These are phyloP conservation scores for Fusarium secorum DNA, from an alignment of 2,329 filamentous ascomycete species.

Conservation along the genomic window DNA sequence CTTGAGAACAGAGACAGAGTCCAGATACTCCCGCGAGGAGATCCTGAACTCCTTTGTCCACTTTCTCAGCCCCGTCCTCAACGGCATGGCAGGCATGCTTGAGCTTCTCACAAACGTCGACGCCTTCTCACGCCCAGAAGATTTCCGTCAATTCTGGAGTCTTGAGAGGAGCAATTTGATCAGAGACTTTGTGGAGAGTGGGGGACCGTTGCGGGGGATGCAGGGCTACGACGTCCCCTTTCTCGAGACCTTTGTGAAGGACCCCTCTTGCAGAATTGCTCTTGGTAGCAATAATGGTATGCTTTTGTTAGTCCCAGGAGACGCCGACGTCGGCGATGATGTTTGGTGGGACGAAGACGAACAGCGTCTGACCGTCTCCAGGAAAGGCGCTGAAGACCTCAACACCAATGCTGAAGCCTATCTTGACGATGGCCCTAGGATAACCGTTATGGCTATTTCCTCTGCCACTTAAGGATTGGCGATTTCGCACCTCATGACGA, in stretches of 20 bases:
- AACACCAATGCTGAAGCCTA: slow-evolving; percentile 29
- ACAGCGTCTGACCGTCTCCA: slow-evolving; percentile 32
- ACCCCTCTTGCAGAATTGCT: slow-evolving; percentile 38
- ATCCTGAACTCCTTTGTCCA: slow-evolving; percentile 45
- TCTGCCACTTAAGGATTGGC: slow-evolving; percentile 31
- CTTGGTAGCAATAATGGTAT: slow-evolving; percentile 40
- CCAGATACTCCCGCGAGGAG: slow-evolving; percentile 39
- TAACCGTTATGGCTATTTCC: slow-evolving; percentile 32
- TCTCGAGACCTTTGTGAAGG: slow-evolving; percentile 40
- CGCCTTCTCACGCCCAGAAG: slow-evolving; percentile 44
- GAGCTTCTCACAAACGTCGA: slow-evolving; percentile 46
- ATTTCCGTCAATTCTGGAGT: slow-evolving; percentile 48
- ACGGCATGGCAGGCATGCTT: slow-evolving; percentile 46
- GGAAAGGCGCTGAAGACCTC: slow-evolving; percentile 29
- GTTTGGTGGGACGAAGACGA: slow-evolving; percentile 37
- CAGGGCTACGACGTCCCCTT: slow-evolving; percentile 41
- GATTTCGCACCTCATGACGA: neutral
- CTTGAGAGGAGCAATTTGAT: slow-evolving; percentile 47
- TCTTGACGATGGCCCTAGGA: slow-evolving; percentile 36
- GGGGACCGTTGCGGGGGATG: slow-evolving; percentile 33
- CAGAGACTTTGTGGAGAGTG: slow-evolving; percentile 44
- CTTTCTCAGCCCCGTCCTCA: slow-evolving; percentile 46
- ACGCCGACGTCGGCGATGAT: slow-evolving; percentile 42
- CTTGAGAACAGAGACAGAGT: slow-evolving; percentile 13
- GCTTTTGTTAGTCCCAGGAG: slow-evolving; percentile 41